phyloP scores from a whole-genome alignment of 2,329 filamentous ascomycete genomes.

The Claviceps quebecensis region DNA sequence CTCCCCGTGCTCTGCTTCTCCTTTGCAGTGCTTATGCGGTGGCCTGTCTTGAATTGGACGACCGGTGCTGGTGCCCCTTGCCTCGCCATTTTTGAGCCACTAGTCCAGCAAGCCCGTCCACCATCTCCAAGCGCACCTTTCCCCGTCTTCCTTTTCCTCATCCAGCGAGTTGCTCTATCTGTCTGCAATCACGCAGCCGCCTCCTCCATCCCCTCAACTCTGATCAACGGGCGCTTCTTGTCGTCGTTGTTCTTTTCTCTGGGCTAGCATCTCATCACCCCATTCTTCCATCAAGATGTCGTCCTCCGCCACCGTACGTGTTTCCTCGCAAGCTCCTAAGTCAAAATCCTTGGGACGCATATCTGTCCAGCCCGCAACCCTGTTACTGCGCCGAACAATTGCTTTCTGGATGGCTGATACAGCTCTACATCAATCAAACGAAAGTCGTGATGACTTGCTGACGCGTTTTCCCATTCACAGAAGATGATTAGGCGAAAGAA shows the following conservation, averaged over 20 bases:
- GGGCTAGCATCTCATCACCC: slow-evolving; percentile 5
- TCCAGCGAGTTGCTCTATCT: slow-evolving; percentile 6
- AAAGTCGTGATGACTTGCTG: slow-evolving; percentile 11
- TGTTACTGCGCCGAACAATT: slow-evolving; percentile 1
- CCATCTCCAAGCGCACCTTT: slow-evolving; percentile 6
- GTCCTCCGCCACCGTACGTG: slow-evolving; percentile 11
- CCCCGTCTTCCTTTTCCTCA: slow-evolving; percentile 6
- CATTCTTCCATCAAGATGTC: slow-evolving; percentile 12
- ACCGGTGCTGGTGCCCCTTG: slow-evolving; percentile 4
- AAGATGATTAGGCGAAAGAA: slow-evolving; percentile 99
- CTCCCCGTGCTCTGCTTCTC: not conserved
- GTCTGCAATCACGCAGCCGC: slow-evolving; percentile 3
- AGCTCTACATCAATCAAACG: not conserved
- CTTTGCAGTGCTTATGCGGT: not conserved
- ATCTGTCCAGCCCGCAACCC: not conserved
- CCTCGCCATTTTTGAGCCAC: slow-evolving; percentile 1
- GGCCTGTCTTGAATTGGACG: not conserved
- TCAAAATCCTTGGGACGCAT: slow-evolving; percentile 1
- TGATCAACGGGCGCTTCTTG: slow-evolving; percentile 7
- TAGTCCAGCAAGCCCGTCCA: slow-evolving; percentile 3
- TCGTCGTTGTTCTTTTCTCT: slow-evolving; percentile 6
- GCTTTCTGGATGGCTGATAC: slow-evolving; percentile 5
- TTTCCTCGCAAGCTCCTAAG: slow-evolving; percentile 3
- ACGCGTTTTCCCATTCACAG: slow-evolving; percentile 26
- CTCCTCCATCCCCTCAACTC: slow-evolving; percentile 4